Evolutionary conservation across 768 basidiomycete genomes (phyloP).

Genomic region (Lactarius hengduanensis): DNA sequence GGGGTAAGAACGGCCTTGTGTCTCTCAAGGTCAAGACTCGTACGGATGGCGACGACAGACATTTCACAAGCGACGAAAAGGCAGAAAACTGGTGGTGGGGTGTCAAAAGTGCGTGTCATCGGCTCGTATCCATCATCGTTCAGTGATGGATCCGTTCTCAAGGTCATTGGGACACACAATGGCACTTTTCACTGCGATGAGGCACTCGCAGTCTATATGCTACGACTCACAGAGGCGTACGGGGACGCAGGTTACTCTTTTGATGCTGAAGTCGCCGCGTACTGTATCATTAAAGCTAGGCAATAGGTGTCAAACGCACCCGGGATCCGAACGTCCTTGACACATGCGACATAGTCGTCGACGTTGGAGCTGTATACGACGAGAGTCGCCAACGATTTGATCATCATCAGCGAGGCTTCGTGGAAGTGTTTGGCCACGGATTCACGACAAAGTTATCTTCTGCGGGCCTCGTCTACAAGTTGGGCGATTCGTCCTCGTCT

Average conservation of each 20-base stretch:
- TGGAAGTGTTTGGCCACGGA: slow-evolving; percentile 84
- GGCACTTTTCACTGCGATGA: slow-evolving; percentile 98
- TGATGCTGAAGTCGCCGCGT: background rate
- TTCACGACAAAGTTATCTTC: slow-evolving; percentile 88
- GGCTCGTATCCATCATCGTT: background rate
- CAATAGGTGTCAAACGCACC: slow-evolving; percentile 57
- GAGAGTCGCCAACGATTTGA: slow-evolving; percentile 78
- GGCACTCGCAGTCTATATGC: slow-evolving; percentile 87
- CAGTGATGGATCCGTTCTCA: slow-evolving; percentile 3
- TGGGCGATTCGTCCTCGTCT: slow-evolving; percentile 29
- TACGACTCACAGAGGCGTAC: slow-evolving; percentile 75
- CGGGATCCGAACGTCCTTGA: slow-evolving; percentile 71
- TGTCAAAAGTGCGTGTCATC: slow-evolving; percentile 32
- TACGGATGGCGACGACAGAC: slow-evolving; percentile 31
- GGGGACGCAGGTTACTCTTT: slow-evolving; percentile 61
- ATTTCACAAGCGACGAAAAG: slow-evolving; percentile 38
- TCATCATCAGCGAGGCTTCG: slow-evolving; percentile 95
- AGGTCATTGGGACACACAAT: slow-evolving; percentile 92
- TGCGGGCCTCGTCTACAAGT: slow-evolving; percentile 97
- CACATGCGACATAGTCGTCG: slow-evolving; percentile 90
- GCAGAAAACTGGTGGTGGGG: slow-evolving; percentile 45
- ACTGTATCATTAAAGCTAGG: background rate
- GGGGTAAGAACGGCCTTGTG: background rate
- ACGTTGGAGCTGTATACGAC: slow-evolving; percentile 93
- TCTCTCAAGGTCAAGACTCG: background rate